These are phyloP conservation scores for Firmiana major DNA, from an alignment of 345 rosid species.

Conservation along the genomic window DNA sequence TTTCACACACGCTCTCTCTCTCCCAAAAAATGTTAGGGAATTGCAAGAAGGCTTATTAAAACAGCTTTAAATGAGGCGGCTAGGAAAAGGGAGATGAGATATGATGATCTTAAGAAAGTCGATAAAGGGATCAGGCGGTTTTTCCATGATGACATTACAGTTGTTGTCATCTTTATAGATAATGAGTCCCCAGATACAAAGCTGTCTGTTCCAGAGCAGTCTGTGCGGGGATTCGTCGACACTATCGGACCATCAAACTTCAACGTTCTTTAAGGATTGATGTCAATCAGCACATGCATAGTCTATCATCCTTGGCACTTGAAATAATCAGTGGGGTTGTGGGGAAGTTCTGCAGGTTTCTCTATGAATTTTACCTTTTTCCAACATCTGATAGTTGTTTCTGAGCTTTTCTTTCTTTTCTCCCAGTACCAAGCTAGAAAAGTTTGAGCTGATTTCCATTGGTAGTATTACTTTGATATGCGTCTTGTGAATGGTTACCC, in stretches of 20 bases:
- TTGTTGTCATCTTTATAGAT: slow-evolving; percentile 76
- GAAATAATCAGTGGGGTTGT: slow-evolving; percentile 5
- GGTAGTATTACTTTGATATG: neutral
- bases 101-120: slow-evolving; percentile 59
- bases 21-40: slow-evolving; percentile 47
- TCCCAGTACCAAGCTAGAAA: neutral
- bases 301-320: slow-evolving; percentile 11
- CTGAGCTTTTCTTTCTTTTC: neutral
- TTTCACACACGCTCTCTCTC: neutral
- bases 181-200: slow-evolving; percentile 40
- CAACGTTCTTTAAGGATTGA: slow-evolving; percentile 35
- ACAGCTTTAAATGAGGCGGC: slow-evolving; percentile 68
- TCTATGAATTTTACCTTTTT: neutral
- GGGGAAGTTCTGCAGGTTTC: slow-evolving; percentile 8
- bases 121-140: slow-evolving; percentile 56
- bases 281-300: slow-evolving; percentile 12
- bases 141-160: slow-evolving; percentile 84
- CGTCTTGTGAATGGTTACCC: neutral
- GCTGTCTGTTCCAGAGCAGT: slow-evolving; percentile 49
- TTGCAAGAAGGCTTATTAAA: slow-evolving; percentile 64
- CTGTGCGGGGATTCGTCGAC: slow-evolving; percentile 58
- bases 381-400: slow-evolving; percentile 4
- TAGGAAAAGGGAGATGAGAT: slow-evolving; percentile 59
- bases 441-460: neutral
- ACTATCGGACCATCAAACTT: slow-evolving; percentile 69